Conservation (phyloP, 305 asterid genomes). For the Fraxinus platypoda region DNA sequence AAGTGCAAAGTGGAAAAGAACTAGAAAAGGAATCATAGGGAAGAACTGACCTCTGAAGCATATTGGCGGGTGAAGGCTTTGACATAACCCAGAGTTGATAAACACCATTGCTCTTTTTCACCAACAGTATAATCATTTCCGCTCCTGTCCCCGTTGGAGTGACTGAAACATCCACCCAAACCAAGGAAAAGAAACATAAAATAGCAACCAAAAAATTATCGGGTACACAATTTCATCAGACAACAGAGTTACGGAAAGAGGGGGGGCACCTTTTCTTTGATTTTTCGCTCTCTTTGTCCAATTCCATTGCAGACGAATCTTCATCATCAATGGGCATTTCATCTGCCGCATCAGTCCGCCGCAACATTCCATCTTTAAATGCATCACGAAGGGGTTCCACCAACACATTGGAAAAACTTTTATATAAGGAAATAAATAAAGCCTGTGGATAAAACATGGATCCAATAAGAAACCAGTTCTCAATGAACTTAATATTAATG, state of each 20-base stretch:
- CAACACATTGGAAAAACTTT: slow-evolving; percentile 68
- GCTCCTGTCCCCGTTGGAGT: slow-evolving; percentile 45
- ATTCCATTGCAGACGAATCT: slow-evolving; percentile 63
- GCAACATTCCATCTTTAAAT: slow-evolving; percentile 50
- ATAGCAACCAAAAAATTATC: slow-evolving; percentile 2
- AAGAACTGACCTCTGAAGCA: slow-evolving; percentile 79
- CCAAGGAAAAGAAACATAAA: slow-evolving; percentile 19
- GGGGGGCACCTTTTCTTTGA: slow-evolving; percentile 56
- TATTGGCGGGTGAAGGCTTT: slow-evolving; percentile 91
- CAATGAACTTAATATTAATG: slow-evolving; percentile 5
- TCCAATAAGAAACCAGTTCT: slow-evolving; percentile 20
- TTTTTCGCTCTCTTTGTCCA: slow-evolving; percentile 61
- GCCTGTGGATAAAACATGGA: slow-evolving; percentile 46
- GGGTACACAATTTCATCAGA: neutral
- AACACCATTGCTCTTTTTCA: slow-evolving; percentile 95
- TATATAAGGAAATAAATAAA: slow-evolving; percentile 66
- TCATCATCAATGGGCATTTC: slow-evolving; percentile 83
- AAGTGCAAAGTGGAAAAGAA: slow-evolving; percentile 11
- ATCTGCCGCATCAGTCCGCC: slow-evolving; percentile 47
- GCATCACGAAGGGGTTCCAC: slow-evolving; percentile 73
- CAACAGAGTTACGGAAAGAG: slow-evolving; percentile 9
- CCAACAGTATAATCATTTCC: slow-evolving; percentile 58
- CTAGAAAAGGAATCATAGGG: neutral
- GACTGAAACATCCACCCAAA: slow-evolving; percentile 36
- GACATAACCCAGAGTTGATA: slow-evolving; percentile 85